These are phyloP conservation scores for Saccharomycopsis sp. DNA, from an alignment of 805 yeast genomes.

Conservation along the genomic window DNA sequence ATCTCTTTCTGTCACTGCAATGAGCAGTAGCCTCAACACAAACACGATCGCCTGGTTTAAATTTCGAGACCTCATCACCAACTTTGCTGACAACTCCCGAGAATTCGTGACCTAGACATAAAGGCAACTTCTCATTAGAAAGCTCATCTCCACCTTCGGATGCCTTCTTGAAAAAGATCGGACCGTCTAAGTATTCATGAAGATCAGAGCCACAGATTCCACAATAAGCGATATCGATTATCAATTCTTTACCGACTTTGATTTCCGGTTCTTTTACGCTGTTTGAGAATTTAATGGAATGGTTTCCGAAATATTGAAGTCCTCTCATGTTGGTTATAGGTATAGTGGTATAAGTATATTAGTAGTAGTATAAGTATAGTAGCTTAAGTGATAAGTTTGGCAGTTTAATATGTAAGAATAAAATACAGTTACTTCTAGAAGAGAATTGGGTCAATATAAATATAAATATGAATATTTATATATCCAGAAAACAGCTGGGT, in stretches of 20 bases:
- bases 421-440: too few species aligned
- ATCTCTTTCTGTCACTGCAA: conserved; percentile 42
- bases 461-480: too few species aligned
- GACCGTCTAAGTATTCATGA: conserved; percentile 52
- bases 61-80: conserved; percentile 39
- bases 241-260: conserved; percentile 34
- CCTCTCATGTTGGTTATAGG: conserved; percentile 36
- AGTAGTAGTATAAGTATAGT: background rate
- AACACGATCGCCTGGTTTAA: conserved; percentile 51
- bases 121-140: conserved; percentile 37
- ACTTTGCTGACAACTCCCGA: conserved; percentile 40
- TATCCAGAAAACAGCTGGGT: background rate
- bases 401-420: too few species aligned
- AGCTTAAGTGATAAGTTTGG: background rate
- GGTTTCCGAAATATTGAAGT: conserved; percentile 40
- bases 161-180: conserved; percentile 41
- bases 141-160: conserved; percentile 37
- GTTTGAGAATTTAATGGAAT: conserved; percentile 37
- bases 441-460: background rate
- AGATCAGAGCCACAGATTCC: conserved; percentile 63
- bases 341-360: background rate
- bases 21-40: conserved; percentile 58
- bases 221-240: conserved; percentile 42
- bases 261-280: conserved; percentile 33
- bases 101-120: conserved; percentile 50